phyloP scores from a whole-genome alignment of 2,329 filamentous ascomycete genomes.

The Cytospora leucostoma region DNA sequence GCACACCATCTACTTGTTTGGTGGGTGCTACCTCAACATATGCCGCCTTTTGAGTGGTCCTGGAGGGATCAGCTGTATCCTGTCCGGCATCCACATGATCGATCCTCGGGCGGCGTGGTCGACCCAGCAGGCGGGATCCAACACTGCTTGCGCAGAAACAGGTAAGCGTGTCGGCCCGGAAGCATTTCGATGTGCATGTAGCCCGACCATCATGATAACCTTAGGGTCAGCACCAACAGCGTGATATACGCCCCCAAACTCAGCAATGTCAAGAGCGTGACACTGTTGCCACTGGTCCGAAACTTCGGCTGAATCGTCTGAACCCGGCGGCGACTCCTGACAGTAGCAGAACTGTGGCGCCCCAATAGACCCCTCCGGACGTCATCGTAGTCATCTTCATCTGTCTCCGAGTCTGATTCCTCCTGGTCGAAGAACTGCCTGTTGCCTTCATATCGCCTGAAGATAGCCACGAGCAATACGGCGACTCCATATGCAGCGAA shows the following conservation, averaged over 20 bases:
- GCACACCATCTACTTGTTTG: constrained; percentile 19
- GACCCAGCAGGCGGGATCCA: not conserved
- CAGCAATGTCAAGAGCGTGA: constrained; percentile 57
- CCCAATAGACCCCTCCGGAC: constrained; percentile 5
- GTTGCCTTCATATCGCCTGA: constrained; percentile 88
- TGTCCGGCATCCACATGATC: constrained; percentile 23
- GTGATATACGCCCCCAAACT: constrained; percentile 60
- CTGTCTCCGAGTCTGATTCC: constrained; percentile 38
- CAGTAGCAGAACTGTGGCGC: constrained; percentile 23
- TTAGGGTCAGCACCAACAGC: constrained; percentile 58
- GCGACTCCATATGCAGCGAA: constrained; percentile 90
- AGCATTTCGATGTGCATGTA: not conserved
- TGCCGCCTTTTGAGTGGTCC: constrained; percentile 13
- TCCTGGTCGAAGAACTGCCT: constrained; percentile 81
- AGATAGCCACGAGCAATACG: constrained; percentile 78
- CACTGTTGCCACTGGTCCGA: constrained; percentile 64
- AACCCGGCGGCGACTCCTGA: constrained; percentile 35
- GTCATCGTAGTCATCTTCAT: constrained; percentile 32
- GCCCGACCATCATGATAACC: constrained; percentile 34
- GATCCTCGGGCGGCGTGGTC: constrained; percentile 5
- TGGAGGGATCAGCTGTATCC: constrained; percentile 20
- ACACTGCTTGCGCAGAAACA: constrained; percentile 1
- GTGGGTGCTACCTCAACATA: constrained; percentile 2
- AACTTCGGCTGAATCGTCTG: constrained; percentile 56
- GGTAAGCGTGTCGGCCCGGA: not conserved